These are phyloP conservation scores for Tolypocladium album DNA, from an alignment of 2,329 filamentous ascomycete species.

Conservation along the genomic window DNA sequence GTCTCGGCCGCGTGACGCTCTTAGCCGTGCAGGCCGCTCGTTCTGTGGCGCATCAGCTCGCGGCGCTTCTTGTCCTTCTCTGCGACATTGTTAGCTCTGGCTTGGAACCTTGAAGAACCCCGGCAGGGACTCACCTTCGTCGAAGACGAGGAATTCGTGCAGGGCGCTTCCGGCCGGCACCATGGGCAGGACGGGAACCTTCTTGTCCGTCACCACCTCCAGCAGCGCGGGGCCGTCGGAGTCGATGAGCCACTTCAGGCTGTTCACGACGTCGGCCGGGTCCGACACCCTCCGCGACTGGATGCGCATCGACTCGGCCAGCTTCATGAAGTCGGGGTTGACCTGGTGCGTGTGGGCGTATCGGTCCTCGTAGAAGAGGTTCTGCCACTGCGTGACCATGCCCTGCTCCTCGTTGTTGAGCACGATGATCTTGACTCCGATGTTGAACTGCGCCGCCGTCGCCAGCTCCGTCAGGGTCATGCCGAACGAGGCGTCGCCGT, in stretches of 20 bases:
- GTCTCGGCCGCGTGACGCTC: slow-evolving; percentile 21
- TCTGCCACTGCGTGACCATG: slow-evolving; percentile 99
- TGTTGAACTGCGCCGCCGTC: slow-evolving; percentile 90
- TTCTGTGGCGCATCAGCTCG: slow-evolving; percentile 56
- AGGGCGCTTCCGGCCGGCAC: slow-evolving; percentile 79
- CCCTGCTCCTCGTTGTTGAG: slow-evolving; percentile 97
- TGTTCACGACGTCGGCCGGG: slow-evolving; percentile 66
- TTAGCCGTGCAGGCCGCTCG: slow-evolving; percentile 36
- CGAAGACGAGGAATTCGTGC: slow-evolving; percentile 67
- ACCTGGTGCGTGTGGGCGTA: slow-evolving; percentile 87
- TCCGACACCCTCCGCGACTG: slow-evolving; percentile 62
- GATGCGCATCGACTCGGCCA: slow-evolving; percentile 84
- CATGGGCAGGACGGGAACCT: slow-evolving; percentile 96
- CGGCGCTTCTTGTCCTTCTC: slow-evolving; percentile 58
- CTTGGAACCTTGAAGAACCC: not conserved
- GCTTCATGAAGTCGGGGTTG: slow-evolving; percentile 93
- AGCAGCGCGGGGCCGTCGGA: slow-evolving; percentile 85
- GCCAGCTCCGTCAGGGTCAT: slow-evolving; percentile 96
- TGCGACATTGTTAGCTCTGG: slow-evolving; percentile 28
- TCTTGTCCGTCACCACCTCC: slow-evolving; percentile 83
- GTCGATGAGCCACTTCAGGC: slow-evolving; percentile 80
- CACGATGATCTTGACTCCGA: slow-evolving; percentile 88
- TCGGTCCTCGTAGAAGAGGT: slow-evolving; percentile 91
- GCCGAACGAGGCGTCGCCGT: slow-evolving; percentile 97
- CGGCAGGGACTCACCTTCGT: slow-evolving; percentile 17